Evolutionary conservation across 148 eudicot species (phyloP).

Genomic region (Cornus controversa): DNA sequence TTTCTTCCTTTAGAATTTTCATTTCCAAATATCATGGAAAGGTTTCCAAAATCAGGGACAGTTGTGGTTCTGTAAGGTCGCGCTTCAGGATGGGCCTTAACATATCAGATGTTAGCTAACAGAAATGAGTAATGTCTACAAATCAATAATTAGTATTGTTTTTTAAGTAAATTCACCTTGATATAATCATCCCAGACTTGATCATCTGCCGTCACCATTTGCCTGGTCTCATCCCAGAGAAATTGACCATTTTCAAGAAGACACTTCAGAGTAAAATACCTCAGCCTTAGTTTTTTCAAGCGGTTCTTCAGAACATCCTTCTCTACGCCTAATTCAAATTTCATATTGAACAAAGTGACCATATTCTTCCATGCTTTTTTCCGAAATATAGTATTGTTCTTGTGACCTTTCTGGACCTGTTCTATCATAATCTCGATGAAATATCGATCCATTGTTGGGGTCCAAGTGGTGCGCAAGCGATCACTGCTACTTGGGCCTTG

Average conservation of each 20-base stretch:
- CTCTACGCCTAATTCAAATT: background rate
- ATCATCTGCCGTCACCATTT: background rate
- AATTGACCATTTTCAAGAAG: background rate
- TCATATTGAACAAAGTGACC: background rate
- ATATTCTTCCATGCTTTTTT: constrained; percentile 1
- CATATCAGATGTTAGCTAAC: background rate
- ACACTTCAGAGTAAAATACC: background rate
- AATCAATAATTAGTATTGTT: background rate
- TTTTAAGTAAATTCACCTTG: background rate
- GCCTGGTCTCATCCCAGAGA: constrained; percentile 1
- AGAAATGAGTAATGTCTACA: background rate
- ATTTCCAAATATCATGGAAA: background rate
- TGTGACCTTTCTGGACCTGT: background rate
- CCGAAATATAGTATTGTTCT: background rate
- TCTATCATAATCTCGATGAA: background rate
- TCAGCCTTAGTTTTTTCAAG: background rate
- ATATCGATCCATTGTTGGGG: constrained; percentile 1
- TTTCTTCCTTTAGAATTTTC: background rate
- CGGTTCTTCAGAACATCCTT: background rate
- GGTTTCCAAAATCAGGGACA: background rate
- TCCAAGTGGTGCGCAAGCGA: background rate
- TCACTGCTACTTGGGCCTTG: background rate
- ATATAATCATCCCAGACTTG: constrained; percentile 1
- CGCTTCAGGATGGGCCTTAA: background rate
- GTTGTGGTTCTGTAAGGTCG: background rate